Evolutionary conservation across 78 protist species (phyloP), one percentile per base, ranked within the genome.

Genomic region (Tieghemostelium lacteum): DNA sequence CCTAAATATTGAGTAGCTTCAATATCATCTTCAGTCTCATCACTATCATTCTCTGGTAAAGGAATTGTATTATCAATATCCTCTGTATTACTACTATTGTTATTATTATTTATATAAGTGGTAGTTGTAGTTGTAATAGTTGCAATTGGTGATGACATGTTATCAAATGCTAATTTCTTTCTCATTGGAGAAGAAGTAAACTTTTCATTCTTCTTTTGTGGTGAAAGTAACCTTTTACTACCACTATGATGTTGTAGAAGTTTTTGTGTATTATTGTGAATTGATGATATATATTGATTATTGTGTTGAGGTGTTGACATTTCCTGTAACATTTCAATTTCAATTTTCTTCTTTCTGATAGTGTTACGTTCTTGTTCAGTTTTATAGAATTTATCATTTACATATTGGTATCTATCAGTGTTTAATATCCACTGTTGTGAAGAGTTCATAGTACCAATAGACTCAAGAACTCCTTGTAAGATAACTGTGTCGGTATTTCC

Each of bases 321-420:
- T 34, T 63, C 71, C 22, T 63, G 52, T n/a, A 34, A n/a, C 71
- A 63, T 63, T 33, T 67, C 74, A 7, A n/a, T n/a, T n/a, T 65
- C 73, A 3, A 67, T 3, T 40, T 67, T 67, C 19, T 57, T 67
- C 14, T 67, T 67, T 67, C 74, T 67, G 22, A 67, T 16, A 1
- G 54, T 40, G 26, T 67, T 67, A 16, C n/a, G 22, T 67, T 67
- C 74, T 26, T 33, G 26, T 5, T 67, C 74, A 14, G 74, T 67
- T 40, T 22, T 37, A 40, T 67, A 57, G 6, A 8, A 49, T 16
- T 34, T 63, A 34, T 63, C 71, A 63, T 63, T 63, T 1, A 63
- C 49, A 3, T 34, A 7, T 8, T 33, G 17, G 8, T 34, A 34
- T 20, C 34, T 63, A 5, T 63, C 49, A 33, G 40, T 29, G 19